A percentile compares a stretch with the other conserved stretches of the same genome.
Evolutionary conservation across 192 early-diverging fungal species (phyloP).

Genomic region (Coemansia asiatica): DNA sequence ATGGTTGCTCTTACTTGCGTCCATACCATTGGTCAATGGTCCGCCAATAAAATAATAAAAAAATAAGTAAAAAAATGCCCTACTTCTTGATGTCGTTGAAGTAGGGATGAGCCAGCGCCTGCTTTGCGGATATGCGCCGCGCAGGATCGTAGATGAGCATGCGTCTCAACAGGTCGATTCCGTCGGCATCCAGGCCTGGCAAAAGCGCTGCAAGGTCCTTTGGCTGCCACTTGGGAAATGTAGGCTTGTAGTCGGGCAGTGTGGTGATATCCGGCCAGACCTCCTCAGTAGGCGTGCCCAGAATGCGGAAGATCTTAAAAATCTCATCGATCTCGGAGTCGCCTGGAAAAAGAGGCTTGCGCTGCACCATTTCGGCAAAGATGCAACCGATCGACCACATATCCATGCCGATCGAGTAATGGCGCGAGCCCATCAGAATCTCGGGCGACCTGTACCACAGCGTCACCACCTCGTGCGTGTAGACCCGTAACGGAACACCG

Average conservation of each 20-base stretch:
- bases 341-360: conserved; percentile 85
- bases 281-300: conserved; percentile 79
- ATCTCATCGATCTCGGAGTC: conserved; percentile 89
- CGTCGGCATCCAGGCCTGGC: conserved; percentile 60
- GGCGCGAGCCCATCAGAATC: conserved; percentile 85
- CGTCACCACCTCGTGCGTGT: conserved; percentile 95
- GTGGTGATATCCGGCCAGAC: conserved; percentile 75
- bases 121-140: conserved; percentile 80
- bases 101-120: conserved; percentile 79
- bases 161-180: conserved; percentile 70
- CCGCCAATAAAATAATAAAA: no score
- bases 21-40: no score
- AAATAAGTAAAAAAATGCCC: no score
- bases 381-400: conserved; percentile 99
- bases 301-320: conserved; percentile 84
- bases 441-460: conserved; percentile 96
- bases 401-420: conserved; percentile 92
- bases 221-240: conserved; percentile 73
- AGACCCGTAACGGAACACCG: conserved; percentile 85
- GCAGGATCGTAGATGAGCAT: conserved; percentile 77
- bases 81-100: conserved; percentile 58
- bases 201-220: conserved; percentile 55
- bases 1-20: no score
- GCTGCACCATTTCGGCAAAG: conserved; percentile 89
- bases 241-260: conserved; percentile 79